Base-by-base conservation (phyloP, 1,139 yeast genomes). In the Scheffersomyces segobiensis region DNA sequence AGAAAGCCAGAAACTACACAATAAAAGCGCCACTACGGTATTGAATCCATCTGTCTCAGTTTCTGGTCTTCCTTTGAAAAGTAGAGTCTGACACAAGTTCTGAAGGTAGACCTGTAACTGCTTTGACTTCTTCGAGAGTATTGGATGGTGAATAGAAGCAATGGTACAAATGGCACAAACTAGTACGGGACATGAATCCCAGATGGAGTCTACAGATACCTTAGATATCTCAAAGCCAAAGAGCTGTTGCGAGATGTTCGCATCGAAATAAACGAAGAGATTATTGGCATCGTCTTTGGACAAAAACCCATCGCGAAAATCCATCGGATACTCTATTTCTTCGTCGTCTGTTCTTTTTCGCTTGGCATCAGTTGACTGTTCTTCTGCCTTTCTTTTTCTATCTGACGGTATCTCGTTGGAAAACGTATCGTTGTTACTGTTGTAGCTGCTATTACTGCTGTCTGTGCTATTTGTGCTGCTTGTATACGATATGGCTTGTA, bases 1-100 rank as follows among this genome's bases (percentile, higher is more conserved):
- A 10, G 88, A 82, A 53, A 88, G 78, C 92, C 92, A 88, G 65
- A 87, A 86, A 55, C 90, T 87, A 63, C 90, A 87, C 47, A 88
- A 80, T 26, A 87, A 81, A 52, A 88, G 73, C 0, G 90, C 91
- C 49, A 87, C 76, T 19, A 87, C 84, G 0, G 88, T 84, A 64
- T 87, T 84, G 66, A 84, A 84, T 0, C 86, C 85, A 55, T 86
- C 87, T 2, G 72, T 64, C 63, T 84, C 87, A 20, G 71, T 75
- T 8, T 66, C 67, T 0, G 83, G 83, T 56, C 72, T 71, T 2
- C 80, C 79, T 50, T 74, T 65, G 62, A 77, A 82, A 20, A 86
- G 63, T 5, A 85, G 70, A n/a, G 76, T 72, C 26, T 82, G 76
- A 57, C 87, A 82, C 53, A 85, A 70, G 19, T 69, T 73, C 53